Evolutionary conservation across 305 asterid genomes (phyloP).

Genomic region (Galium porrigens): DNA sequence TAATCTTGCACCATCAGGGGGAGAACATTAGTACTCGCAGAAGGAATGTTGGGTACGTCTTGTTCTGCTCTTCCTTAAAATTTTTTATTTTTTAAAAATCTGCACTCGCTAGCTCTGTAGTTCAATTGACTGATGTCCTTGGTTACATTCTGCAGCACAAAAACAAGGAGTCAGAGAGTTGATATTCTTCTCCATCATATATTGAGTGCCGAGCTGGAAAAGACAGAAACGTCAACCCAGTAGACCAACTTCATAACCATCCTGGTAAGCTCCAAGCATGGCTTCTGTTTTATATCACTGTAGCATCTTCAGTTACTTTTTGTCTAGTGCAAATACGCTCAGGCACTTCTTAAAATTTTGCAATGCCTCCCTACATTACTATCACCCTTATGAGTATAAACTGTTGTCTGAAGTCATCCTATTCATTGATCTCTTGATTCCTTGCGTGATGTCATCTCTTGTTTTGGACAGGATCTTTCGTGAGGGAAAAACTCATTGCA

Average conservation of each 20-base stretch:
- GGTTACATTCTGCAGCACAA: constrained; percentile 34
- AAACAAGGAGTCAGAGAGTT: constrained; percentile 71
- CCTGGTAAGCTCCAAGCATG: constrained; percentile 12
- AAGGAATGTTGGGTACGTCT: constrained; percentile 52
- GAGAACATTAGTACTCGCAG: constrained; percentile 28
- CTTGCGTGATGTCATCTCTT: background rate
- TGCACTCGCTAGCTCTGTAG: constrained; percentile 8
- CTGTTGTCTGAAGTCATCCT: background rate
- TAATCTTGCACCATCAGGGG: constrained; percentile 29
- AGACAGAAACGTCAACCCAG: constrained; percentile 31
- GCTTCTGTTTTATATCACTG: background rate
- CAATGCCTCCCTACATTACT: no score
- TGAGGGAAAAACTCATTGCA: background rate
- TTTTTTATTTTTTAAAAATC: background rate
- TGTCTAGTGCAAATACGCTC: background rate
- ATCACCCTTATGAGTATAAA: background rate
- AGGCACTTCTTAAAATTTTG: background rate
- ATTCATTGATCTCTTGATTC: background rate
- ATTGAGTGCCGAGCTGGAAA: constrained; percentile 66
- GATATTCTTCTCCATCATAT: constrained; percentile 87
- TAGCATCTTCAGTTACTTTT: background rate
- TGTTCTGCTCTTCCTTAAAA: background rate
- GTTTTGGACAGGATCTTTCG: background rate
- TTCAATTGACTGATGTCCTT: constrained; percentile 8
- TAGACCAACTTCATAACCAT: constrained; percentile 16